A percentile compares a stretch with the other conserved stretches of the same genome.
These are phyloP conservation scores for Plasmodium reichenowi DNA, from an alignment of 169 alveolate species.

Conservation along the genomic window DNA sequence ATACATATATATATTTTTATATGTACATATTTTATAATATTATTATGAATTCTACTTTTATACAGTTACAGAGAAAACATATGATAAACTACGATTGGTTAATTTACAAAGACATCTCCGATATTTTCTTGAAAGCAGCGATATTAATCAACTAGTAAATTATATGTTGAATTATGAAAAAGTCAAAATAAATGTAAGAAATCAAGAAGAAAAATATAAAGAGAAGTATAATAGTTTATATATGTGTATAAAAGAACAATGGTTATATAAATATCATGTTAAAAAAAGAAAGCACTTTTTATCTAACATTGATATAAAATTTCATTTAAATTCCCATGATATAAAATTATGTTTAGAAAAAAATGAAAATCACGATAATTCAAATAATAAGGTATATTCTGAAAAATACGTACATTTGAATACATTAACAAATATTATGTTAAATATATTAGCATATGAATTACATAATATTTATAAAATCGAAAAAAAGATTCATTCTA, in stretches of 20 bases:
- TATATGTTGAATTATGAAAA: conserved; percentile 52
- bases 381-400: no score
- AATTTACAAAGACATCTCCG: conserved; percentile 28
- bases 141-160: conserved; percentile 14
- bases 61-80: conserved; percentile 23
- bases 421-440: conserved; percentile 30
- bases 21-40: neutral
- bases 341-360: conserved; percentile 23
- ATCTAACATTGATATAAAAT: conserved; percentile 23
- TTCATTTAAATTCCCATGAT: conserved; percentile 33
- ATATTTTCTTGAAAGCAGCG: conserved; percentile 44
- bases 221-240: conserved; percentile 22
- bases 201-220: neutral
- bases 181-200: conserved; percentile 14
- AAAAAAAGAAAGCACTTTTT: conserved; percentile 15
- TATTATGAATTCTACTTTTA: neutral
- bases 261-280: conserved; percentile 45
- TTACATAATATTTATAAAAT: conserved; percentile 32
- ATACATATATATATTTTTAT: neutral
- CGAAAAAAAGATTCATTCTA: conserved; percentile 10
- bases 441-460: conserved; percentile 67
- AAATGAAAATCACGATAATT: neutral
- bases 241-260: conserved; percentile 46
- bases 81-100: conserved; percentile 17
- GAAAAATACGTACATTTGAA: conserved; percentile 22